phyloP scores from a whole-genome alignment of 75 land plant genomes.

The Picea sitchensis region DNA sequence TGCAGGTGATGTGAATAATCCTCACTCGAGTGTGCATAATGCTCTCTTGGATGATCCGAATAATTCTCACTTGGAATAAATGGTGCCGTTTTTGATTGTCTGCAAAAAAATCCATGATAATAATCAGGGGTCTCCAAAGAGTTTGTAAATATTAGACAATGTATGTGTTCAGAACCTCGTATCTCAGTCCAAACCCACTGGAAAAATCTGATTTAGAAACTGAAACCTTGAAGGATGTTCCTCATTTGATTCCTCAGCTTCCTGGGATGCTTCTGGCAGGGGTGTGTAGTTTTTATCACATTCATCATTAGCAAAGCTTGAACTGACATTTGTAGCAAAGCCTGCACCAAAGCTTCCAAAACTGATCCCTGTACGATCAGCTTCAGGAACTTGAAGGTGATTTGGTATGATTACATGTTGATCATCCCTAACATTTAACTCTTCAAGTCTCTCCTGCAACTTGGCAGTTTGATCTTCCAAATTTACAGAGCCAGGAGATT shows the following conservation, averaged over 20 bases:
- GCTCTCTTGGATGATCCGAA: too few species aligned
- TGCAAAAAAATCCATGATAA: too few species aligned
- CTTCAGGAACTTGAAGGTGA: constrained; percentile 87
- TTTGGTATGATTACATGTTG: constrained; percentile 83
- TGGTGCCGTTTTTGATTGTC: too few species aligned
- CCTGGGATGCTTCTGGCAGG: neutral
- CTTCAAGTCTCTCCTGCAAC: constrained; percentile 50
- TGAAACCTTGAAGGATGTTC: constrained; percentile 35
- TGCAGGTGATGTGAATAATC: constrained; percentile 40
- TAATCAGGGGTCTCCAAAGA: too few species aligned
- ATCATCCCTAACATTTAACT: constrained; percentile 46
- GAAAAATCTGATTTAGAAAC: neutral
- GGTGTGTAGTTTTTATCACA: too few species aligned
- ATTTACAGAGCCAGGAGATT: constrained; percentile 17
- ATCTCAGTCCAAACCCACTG: too few species aligned
- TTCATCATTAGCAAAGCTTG: constrained; percentile 13
- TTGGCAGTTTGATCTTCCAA: constrained; percentile 28
- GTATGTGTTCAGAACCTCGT: too few species aligned
- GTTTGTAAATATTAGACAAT: too few species aligned
- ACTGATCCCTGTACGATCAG: constrained; percentile 63
- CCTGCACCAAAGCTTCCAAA: constrained; percentile 84
- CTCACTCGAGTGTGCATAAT: constrained; percentile 9
- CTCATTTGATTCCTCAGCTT: constrained; percentile 14
- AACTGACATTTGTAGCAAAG: constrained; percentile 25
- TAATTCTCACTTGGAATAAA: too few species aligned